Conservation (phyloP, 805 yeast genomes). For the Helenozyma baotianmanensis region DNA sequence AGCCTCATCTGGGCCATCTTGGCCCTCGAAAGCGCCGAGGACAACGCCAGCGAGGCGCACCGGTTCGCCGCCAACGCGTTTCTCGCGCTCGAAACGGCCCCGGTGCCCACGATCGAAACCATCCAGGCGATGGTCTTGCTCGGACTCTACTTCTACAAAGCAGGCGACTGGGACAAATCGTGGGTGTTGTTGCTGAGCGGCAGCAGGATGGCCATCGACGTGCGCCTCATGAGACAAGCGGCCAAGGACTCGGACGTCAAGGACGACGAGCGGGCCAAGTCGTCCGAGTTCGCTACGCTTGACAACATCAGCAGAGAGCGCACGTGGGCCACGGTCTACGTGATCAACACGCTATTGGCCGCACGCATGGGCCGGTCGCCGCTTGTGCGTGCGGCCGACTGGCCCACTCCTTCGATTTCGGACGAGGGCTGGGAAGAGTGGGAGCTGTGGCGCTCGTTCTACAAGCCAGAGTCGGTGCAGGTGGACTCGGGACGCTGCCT, state of each 20-base stretch:
- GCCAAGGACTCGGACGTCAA: background rate
- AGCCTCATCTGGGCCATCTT: slow-evolving; percentile 20
- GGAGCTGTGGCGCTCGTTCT: slow-evolving; percentile 18
- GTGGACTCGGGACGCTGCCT: slow-evolving; percentile 20
- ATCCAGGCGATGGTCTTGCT: slow-evolving; percentile 19
- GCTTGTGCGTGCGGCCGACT: slow-evolving; percentile 19
- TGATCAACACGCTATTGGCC: slow-evolving; percentile 18
- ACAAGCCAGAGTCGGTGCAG: slow-evolving; percentile 4
- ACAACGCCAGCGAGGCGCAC: slow-evolving; percentile 3
- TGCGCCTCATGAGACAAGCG: slow-evolving; percentile 15
- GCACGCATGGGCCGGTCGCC: slow-evolving; percentile 23
- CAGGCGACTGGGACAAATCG: slow-evolving; percentile 22
- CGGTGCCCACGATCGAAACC: slow-evolving; percentile 19
- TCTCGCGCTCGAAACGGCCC: slow-evolving; percentile 19
- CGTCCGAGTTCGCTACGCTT: slow-evolving; percentile 5
- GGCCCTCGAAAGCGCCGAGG: slow-evolving; percentile 12
- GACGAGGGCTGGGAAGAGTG: slow-evolving; percentile 26
- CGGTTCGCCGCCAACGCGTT: slow-evolving; percentile 18
- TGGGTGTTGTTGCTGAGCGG: slow-evolving; percentile 21
- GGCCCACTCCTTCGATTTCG: slow-evolving; percentile 19
- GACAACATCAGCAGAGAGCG: slow-evolving; percentile 17
- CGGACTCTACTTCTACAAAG: slow-evolving; percentile 17
- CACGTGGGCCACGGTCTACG: slow-evolving; percentile 22
- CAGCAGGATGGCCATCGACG: slow-evolving; percentile 23
- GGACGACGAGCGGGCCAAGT: background rate